These are phyloP conservation scores for Phaffomyces antillensis DNA, from an alignment of 805 yeast species.

Conservation along the genomic window DNA sequence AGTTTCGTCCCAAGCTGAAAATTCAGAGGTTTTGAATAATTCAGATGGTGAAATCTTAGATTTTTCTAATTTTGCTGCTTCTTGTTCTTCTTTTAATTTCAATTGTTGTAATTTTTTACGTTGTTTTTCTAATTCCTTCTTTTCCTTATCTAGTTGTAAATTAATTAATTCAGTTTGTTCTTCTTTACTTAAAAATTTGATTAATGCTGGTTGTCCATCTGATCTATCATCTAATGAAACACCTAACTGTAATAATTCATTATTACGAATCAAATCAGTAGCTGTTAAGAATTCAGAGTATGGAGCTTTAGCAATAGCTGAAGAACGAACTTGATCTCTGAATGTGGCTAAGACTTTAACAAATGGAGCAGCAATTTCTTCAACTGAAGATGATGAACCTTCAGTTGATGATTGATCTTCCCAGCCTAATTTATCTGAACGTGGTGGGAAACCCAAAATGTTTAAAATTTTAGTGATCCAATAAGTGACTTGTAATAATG, in stretches of 20 bases:
- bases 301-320: constrained; percentile 58
- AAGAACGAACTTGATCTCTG: constrained; percentile 72
- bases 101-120: constrained; percentile 53
- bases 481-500: constrained; percentile 51
- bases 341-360: constrained; percentile 70
- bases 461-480: constrained; percentile 67
- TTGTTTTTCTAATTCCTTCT: constrained; percentile 45
- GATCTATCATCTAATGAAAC: constrained; percentile 85
- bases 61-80: constrained; percentile 53
- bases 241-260: constrained; percentile 66
- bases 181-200: constrained; percentile 66
- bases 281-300: constrained; percentile 50
- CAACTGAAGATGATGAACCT: constrained; percentile 26
- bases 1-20: constrained; percentile 71
- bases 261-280: constrained; percentile 67
- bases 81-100: constrained; percentile 53
- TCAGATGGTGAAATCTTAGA: constrained; percentile 65
- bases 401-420: constrained; percentile 26
- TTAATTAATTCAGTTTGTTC: constrained; percentile 61
- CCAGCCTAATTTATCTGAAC: constrained; percentile 81
- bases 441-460: constrained; percentile 69
- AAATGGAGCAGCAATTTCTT: constrained; percentile 73
- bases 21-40: constrained; percentile 60
- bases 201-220: constrained; percentile 68
- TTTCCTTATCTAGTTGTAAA: constrained; percentile 50